Percentiles rank a stretch among this genome's conserved stretches.
These are phyloP conservation scores for Akanthomyces lecanii DNA, from an alignment of 2,329 filamentous ascomycete genomes.

Conservation along the genomic window DNA sequence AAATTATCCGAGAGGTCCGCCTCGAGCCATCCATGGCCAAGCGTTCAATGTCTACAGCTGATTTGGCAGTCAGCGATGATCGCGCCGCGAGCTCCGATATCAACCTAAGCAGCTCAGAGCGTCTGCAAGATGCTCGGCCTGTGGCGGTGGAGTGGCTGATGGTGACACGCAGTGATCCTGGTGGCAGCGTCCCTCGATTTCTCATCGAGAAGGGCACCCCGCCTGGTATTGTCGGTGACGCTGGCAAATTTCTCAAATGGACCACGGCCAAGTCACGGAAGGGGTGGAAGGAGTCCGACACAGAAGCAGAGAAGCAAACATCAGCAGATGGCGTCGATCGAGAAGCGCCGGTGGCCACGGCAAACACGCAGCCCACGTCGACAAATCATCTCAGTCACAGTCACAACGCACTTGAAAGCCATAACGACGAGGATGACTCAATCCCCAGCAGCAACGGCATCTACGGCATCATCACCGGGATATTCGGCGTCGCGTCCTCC, in stretches of 20 bases:
- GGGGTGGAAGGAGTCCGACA: conserved; percentile 32
- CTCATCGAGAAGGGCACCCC: conserved; percentile 90
- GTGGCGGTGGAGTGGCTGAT: conserved; percentile 79
- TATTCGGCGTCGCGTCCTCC: conserved; percentile 47
- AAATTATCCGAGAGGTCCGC: conserved; percentile 81
- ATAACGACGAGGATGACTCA: conserved; percentile 26
- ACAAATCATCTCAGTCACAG: not conserved
- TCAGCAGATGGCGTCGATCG: not conserved
- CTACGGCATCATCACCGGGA: conserved; percentile 53
- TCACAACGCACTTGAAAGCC: not conserved
- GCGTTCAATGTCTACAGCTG: conserved; percentile 31
- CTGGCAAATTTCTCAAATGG: conserved; percentile 80
- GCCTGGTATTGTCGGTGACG: conserved; percentile 72
- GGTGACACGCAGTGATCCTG: conserved; percentile 85
- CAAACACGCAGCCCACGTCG: not conserved
- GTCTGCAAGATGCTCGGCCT: conserved; percentile 29
- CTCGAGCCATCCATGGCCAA: conserved; percentile 38
- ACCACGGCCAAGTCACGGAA: conserved; percentile 34
- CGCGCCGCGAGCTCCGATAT: not conserved
- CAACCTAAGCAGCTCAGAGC: conserved; percentile 19
- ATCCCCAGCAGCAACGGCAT: conserved; percentile 43
- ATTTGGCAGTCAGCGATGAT: conserved; percentile 22
- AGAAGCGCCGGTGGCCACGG: not conserved
- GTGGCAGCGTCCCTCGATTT: conserved; percentile 81
- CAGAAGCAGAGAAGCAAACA: conserved; percentile 19